Conservation (phyloP, 176 grass and related monocot species). For the Triticum aestivum region IWGSC_CS_RefSeq_v2.1 NC_057800.1:486784929-486785428, state of each 20-base stretch:
- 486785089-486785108: slow-evolving; percentile 28
- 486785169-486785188: slow-evolving; percentile 29
- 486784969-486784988: background rate
- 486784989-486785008: background rate
- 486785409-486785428: no score
- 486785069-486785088: slow-evolving; percentile 33
- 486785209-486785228: slow-evolving; percentile 37
- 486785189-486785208: slow-evolving; percentile 42
- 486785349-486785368: background rate
- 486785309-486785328: background rate
- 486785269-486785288: slow-evolving; percentile 13
- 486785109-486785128: slow-evolving; percentile 18
- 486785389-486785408: no score
- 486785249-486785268: background rate
- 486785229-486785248: background rate
- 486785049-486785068: background rate
- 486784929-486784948: background rate
- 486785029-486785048: background rate
- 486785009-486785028: background rate
- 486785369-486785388: no score
- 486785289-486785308: background rate
- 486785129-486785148: slow-evolving; percentile 1
- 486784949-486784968: background rate
- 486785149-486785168: slow-evolving; percentile 25
- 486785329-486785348: background rate